Evolutionary conservation across 2,329 filamentous ascomycete species (phyloP).

Genomic region (Septoria petroselini): DNA sequence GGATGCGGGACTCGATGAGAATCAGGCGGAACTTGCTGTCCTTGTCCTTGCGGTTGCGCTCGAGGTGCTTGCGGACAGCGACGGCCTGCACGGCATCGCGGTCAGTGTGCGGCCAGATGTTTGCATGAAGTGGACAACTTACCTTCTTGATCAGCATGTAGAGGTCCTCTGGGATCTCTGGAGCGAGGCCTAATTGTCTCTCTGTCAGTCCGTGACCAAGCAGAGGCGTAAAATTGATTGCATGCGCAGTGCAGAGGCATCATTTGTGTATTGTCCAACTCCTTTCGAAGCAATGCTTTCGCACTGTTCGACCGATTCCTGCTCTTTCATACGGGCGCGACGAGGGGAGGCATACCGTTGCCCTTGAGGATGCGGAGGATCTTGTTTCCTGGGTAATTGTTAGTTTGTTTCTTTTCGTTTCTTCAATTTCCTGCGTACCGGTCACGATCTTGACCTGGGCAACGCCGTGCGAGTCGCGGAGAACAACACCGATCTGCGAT

Average conservation of each 20-base stretch:
- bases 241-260: slow-evolving; percentile 20
- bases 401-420: slow-evolving; percentile 10
- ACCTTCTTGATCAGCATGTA: slow-evolving; percentile 99
- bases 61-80: slow-evolving; percentile 98
- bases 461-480: slow-evolving; percentile 96
- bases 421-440: slow-evolving; percentile 57
- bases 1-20: slow-evolving; percentile 99
- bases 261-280: slow-evolving; percentile 27
- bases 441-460: slow-evolving; percentile 97
- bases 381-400: slow-evolving; percentile 75
- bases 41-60: slow-evolving; percentile 99
- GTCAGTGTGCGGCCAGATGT: not conserved
- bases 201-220: slow-evolving; percentile 46
- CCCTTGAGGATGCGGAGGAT: slow-evolving; percentile 99
- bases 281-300: slow-evolving; percentile 25
- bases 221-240: slow-evolving; percentile 42
- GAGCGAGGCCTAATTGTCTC: slow-evolving; percentile 80
- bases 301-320: slow-evolving; percentile 15
- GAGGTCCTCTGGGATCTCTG: slow-evolving; percentile 97
- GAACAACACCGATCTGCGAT: slow-evolving; percentile 97
- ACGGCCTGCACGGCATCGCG: slow-evolving; percentile 62
- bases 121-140: slow-evolving; percentile 32
- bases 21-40: slow-evolving; percentile 99
- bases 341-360: slow-evolving; percentile 67
- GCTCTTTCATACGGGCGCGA: slow-evolving; percentile 45